Evolutionary conservation across 2,329 filamentous ascomycete genomes (phyloP).

Genomic region (Ophiostoma ulmi): DNA sequence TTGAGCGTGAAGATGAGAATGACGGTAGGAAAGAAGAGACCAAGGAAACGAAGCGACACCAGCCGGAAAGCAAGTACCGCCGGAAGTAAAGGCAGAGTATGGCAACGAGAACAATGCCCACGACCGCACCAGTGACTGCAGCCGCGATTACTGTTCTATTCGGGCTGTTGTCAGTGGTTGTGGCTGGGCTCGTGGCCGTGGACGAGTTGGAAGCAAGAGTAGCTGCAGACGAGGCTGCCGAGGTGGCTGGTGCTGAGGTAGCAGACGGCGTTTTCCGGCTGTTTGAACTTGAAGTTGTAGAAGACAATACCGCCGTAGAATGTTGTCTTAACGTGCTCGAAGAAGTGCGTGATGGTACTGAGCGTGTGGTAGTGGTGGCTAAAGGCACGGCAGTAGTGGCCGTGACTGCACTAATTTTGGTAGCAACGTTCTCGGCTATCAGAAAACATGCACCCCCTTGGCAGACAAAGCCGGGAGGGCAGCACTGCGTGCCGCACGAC

Average conservation of each 20-base stretch:
- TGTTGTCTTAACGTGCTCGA: background rate
- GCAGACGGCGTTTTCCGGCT: background rate
- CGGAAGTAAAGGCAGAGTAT: background rate
- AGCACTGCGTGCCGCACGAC: constrained; percentile 25
- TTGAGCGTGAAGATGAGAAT: background rate
- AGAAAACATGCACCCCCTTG: background rate
- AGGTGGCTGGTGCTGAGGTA: background rate
- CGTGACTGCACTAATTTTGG: background rate
- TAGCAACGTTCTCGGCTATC: background rate
- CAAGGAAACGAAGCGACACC: background rate
- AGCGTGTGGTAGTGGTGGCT: background rate
- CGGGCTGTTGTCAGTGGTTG: background rate
- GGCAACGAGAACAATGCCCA: background rate
- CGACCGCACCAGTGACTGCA: background rate
- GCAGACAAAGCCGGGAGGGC: constrained; percentile 26
- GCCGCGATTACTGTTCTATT: background rate
- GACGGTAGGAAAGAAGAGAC: background rate
- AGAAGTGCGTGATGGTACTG: background rate
- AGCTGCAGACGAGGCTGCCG: background rate
- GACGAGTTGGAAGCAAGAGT: background rate
- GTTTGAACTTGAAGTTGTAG: background rate
- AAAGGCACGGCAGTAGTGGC: background rate
- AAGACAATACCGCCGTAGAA: too few relatives aligned
- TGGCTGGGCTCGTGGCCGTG: background rate
- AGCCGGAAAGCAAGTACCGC: background rate